These are phyloP conservation scores for Pseudogymnoascus sp. DNA, from an alignment of 2,329 filamentous ascomycete species.

Conservation along the genomic window DNA sequence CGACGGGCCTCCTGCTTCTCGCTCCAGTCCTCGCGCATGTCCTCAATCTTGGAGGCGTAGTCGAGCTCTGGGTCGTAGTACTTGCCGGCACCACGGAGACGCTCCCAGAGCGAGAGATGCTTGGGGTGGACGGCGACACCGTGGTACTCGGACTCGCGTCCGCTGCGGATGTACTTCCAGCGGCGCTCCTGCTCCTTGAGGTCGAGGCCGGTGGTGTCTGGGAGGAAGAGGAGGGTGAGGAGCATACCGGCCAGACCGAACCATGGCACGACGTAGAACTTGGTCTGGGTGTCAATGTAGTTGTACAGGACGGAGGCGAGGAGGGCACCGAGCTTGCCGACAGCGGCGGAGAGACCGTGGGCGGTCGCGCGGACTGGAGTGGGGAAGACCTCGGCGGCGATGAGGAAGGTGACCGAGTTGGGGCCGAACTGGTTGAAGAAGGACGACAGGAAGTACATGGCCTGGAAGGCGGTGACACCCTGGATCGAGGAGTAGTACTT, in stretches of 20 bases:
- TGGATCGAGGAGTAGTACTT: constrained; percentile 66
- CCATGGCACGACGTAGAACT: constrained; percentile 92
- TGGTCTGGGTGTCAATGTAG: constrained; percentile 78
- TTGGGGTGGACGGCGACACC: constrained; percentile 85
- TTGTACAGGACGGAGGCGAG: constrained; percentile 85
- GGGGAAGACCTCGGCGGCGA: constrained; percentile 93
- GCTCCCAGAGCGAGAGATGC: constrained; percentile 85
- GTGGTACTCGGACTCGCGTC: constrained; percentile 76
- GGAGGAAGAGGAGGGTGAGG: constrained; percentile 76
- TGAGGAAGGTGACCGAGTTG: constrained; percentile 95
- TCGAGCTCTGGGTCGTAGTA: constrained; percentile 76
- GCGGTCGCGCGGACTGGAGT: constrained; percentile 88
- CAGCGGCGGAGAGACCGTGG: constrained; percentile 88
- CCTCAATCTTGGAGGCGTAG: constrained; percentile 74
- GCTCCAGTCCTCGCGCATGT: constrained; percentile 63
- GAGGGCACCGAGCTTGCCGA: constrained; percentile 82
- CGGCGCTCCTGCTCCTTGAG: constrained; percentile 95
- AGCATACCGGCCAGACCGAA: constrained; percentile 84
- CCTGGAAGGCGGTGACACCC: constrained; percentile 82
- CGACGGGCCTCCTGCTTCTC: constrained; percentile 35
- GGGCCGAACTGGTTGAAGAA: constrained; percentile 99
- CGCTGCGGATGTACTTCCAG: constrained; percentile 78
- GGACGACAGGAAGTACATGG: constrained; percentile 95
- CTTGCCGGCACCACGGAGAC: constrained; percentile 68
- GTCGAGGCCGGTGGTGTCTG: constrained; percentile 94